Conservation (phyloP, 768 basidiomycete genomes). For the Termitomyces sp. region DNA sequence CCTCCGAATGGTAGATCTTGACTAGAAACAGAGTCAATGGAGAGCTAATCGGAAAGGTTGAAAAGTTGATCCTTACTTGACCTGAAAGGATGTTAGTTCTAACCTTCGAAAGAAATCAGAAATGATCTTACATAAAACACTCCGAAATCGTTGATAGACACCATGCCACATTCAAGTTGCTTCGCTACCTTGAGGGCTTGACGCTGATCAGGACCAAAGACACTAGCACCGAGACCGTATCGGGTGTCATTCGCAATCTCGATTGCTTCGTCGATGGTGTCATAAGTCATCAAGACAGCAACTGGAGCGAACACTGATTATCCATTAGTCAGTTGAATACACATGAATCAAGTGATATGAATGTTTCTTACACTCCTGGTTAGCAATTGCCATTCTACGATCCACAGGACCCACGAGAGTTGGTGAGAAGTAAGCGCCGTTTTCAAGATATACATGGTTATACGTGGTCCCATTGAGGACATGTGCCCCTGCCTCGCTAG, state of each 20-base stretch:
- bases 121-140: constrained; percentile 67
- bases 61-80: constrained; percentile 50
- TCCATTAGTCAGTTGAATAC: background rate
- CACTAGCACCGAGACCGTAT: constrained; percentile 91
- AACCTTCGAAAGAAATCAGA: background rate
- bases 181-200: constrained; percentile 79
- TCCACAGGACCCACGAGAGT: constrained; percentile 83
- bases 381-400: constrained; percentile 70
- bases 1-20: constrained; percentile 98
- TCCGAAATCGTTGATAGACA: constrained; percentile 92
- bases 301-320: constrained; percentile 86
- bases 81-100: constrained; percentile 30
- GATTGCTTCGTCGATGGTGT: constrained; percentile 80
- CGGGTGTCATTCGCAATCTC: constrained; percentile 83
- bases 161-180: constrained; percentile 91
- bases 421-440: constrained; percentile 82
- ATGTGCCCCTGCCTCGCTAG: constrained; percentile 64
- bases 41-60: background rate
- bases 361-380: constrained; percentile 64
- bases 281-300: constrained; percentile 82
- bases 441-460: constrained; percentile 60
- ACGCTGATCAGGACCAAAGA: constrained; percentile 85
- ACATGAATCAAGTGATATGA: background rate
- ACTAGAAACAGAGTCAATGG: constrained; percentile 21
- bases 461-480: constrained; percentile 64